Base-by-base conservation (phyloP, 2,329 filamentous ascomycete genomes). In the Cryphonectria parasitica region DNA sequence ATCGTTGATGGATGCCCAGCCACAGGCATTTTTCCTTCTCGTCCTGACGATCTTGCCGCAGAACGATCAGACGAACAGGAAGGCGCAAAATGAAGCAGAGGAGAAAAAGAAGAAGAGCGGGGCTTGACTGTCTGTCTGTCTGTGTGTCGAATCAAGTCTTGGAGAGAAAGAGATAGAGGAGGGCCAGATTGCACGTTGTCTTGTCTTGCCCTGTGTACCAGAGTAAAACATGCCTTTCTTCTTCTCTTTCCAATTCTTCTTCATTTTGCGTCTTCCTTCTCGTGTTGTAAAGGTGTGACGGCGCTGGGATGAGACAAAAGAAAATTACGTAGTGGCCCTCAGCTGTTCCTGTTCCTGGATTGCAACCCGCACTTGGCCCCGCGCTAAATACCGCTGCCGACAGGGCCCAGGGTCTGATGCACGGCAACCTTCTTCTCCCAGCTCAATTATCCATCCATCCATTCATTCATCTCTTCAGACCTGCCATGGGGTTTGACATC, bases 301-400 rank as follows among this genome's bases (percentile, higher is more conserved):
- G 58, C 34, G 58, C 31, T 25, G 58, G 34, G 58, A 13, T 61
- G 58, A 61, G 58, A 61, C 58, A 34, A 61, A 61, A 17, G 22
- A n/a, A 61, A 61, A 61, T 61, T 61, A 61, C 58, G 58, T 61
- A 61, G 58, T 61, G 58, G 19, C 58, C 58, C 28, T 8, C 58
- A 39, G 58, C 58, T 61, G 56, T 36, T 22, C 56, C 56, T 61
- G 58, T 61, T 36, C 58, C 58, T 61, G 58, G 19, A 61, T 61
- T 36, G 31, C 56, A 60, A 36, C 56, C 56, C 56, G 31, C 56
- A 60, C 56, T 60, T 34, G 58, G 58, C 58, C 58, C 31, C 58
- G 34, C 34, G 31, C 58, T 61, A 58, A 56, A 22, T 56, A 36
- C 58, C 58, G 31, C 34, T 34, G 58, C 6, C 39, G 58, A 61